Base-by-base conservation (phyloP, 306 rosid species). In the Pyrus communis region DNA sequence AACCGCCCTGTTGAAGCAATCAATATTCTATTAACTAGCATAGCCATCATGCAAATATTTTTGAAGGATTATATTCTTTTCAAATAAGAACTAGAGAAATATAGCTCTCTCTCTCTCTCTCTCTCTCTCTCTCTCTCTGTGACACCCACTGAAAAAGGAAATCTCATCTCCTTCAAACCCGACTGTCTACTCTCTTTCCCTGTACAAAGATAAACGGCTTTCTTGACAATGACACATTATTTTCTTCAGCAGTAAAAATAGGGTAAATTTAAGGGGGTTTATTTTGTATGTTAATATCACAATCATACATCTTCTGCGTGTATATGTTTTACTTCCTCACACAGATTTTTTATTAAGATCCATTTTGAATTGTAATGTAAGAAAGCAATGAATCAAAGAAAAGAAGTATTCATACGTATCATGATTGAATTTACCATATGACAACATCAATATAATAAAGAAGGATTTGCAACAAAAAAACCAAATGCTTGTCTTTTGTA, bases 1-100 rank as follows among this genome's bases (percentile, higher is more conserved):
- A 88, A 80, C 96, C 88, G 23, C 96, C 96, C 98, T 95, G 86
- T 45, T 72, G 73, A 84, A 59, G 74, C 79, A 71, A 80, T 61
- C 75, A 76, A 62, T 42, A 59, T 13, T 42, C 45, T 42, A 9
- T 42, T 9, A 42, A 42, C 45, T 10, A 70, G 46, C 55, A 70
- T 5, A 70, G 28, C 71, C 46, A 19, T 18, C 28, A 71, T 30
- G 63, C 18, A 55, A 35, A 10, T 13, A 22, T 35, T 12, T 1
- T 55, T 12, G 14, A 22, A 57, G 17, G 38, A 33, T 21, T 63
- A 31, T 28, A 63, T 9, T 28, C 17, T 57, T 57, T n/a, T 57
- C 25, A 40, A 57, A 57, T n/a, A n/a, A 57, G 14, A 57, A n/a
- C 9, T 57, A 60, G 18, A 60, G 65, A 60, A 12, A 11, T 22